Conservation (phyloP, 2,329 filamentous ascomycete genomes). For the Epichloe typhina region DNA sequence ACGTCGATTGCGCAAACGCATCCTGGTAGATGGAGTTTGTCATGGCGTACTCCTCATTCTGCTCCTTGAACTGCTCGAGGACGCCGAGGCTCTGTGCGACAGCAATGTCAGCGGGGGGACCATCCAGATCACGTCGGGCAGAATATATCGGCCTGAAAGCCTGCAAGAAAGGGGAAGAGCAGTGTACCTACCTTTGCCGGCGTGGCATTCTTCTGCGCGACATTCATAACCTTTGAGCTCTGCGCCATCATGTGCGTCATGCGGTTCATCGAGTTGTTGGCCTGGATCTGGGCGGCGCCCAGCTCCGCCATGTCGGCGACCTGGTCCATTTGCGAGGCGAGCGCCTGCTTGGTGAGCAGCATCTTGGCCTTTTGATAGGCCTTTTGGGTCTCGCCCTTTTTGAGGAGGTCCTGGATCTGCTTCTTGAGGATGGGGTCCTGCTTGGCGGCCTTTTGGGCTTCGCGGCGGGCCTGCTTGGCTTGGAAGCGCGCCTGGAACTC, state of each 20-base stretch:
- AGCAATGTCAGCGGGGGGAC: neutral
- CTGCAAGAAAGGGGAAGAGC: neutral
- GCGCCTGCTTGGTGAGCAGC: slow-evolving; percentile 46
- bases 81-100: slow-evolving; percentile 36
- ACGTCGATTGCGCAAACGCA: slow-evolving; percentile 64
- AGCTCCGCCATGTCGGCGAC: slow-evolving; percentile 52
- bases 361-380: slow-evolving; percentile 51
- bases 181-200: slow-evolving; percentile 39
- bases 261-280: slow-evolving; percentile 51
- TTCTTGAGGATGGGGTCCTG: slow-evolving; percentile 48
- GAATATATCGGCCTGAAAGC: too few species aligned
- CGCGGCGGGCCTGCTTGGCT: slow-evolving; percentile 47
- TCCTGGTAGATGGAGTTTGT: slow-evolving; percentile 71
- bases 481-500: slow-evolving; percentile 52
- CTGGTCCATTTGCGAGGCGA: slow-evolving; percentile 50
- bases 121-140: too few species aligned
- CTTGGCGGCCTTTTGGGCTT: slow-evolving; percentile 45
- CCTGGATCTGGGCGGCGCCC: slow-evolving; percentile 47
- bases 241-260: slow-evolving; percentile 52
- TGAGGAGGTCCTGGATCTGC: slow-evolving; percentile 49
- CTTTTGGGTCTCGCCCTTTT: slow-evolving; percentile 52
- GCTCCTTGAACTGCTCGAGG: slow-evolving; percentile 46
- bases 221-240: slow-evolving; percentile 44
- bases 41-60: slow-evolving; percentile 52
- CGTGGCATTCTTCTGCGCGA: slow-evolving; percentile 44